Conservation (phyloP, 1,284 basidiomycete genomes). For the Lentinula novae-zelandiae region DNA sequence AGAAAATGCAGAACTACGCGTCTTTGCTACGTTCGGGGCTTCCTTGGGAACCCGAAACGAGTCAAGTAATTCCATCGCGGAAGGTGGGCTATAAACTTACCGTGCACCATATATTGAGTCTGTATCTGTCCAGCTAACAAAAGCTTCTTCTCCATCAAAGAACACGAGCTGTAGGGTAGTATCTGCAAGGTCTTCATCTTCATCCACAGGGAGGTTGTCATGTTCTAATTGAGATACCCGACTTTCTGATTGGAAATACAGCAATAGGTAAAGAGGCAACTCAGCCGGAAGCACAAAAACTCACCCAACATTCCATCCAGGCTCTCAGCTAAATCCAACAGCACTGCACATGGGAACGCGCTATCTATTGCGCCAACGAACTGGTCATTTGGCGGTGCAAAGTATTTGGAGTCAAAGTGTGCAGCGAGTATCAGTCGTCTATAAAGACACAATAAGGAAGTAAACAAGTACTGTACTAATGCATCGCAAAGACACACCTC, state of each 20-base stretch:
- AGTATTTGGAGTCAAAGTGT: slow-evolving; percentile 96
- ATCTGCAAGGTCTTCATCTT: slow-evolving; percentile 74
- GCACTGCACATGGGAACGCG: slow-evolving; percentile 91
- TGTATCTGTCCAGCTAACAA: slow-evolving; percentile 81
- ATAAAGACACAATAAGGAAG: slow-evolving; percentile 20
- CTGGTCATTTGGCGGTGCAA: slow-evolving; percentile 67
- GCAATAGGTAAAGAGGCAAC: slow-evolving; percentile 25
- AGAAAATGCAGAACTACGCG: background rate
- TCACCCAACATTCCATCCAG: slow-evolving; percentile 68
- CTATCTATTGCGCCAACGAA: slow-evolving; percentile 98
- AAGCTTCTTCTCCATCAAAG: slow-evolving; percentile 99
- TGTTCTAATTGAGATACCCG: slow-evolving; percentile 40
- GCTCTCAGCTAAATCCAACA: slow-evolving; percentile 85
- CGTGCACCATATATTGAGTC: slow-evolving; percentile 95
- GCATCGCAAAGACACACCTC: slow-evolving; percentile 12
- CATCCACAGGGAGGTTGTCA: slow-evolving; percentile 39
- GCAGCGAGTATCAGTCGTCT: slow-evolving; percentile 86
- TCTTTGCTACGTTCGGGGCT: too few species aligned
- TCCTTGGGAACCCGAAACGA: slow-evolving; percentile 3
- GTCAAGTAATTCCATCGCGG: too few species aligned
- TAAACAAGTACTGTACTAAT: background rate
- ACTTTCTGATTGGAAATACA: slow-evolving; percentile 25
- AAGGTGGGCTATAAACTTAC: slow-evolving; percentile 33
- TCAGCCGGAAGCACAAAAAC: background rate
- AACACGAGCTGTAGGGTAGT: slow-evolving; percentile 94